These are phyloP conservation scores for Phalaenopsis aphrodite DNA, from an alignment of 106 monocot species.

Conservation along the genomic window DNA sequence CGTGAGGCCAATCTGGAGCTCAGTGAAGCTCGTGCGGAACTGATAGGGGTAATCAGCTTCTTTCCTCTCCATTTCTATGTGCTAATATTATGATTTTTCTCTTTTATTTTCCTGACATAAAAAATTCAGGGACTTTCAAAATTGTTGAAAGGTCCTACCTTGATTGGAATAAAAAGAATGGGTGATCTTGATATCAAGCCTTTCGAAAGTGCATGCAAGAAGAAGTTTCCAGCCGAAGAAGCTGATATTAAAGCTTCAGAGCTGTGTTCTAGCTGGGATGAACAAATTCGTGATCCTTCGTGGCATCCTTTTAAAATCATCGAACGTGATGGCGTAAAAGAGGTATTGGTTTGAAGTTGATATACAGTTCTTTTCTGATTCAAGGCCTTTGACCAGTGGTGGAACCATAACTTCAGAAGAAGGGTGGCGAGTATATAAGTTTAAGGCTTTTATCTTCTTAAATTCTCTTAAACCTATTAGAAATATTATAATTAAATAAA, in stretches of 20 bases:
- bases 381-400: background rate
- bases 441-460: too few species aligned
- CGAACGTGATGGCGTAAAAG: constrained; percentile 8
- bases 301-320: constrained; percentile 74
- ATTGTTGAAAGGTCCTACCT: constrained; percentile 23
- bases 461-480: too few species aligned
- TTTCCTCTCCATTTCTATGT: background rate
- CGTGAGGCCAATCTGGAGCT: constrained; percentile 73
- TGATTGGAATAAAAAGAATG: constrained; percentile 86
- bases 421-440: too few species aligned
- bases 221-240: constrained; percentile 32
- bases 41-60: constrained; percentile 41
- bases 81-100: background rate
- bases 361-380: background rate
- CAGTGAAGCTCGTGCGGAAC: constrained; percentile 50
- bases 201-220: constrained; percentile 52
- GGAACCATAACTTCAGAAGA: too few species aligned
- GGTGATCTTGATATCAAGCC: constrained; percentile 57
- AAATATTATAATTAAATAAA: too few species aligned
- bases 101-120: background rate
- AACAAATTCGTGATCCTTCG: constrained; percentile 44
- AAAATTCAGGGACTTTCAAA: constrained; percentile 47
- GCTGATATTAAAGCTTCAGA: constrained; percentile 44
- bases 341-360: constrained; percentile 17
- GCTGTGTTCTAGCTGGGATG: constrained; percentile 46